phyloP scores from a whole-genome alignment of 2,329 filamentous ascomycete species.

The Xylariaceae sp. region DNA sequence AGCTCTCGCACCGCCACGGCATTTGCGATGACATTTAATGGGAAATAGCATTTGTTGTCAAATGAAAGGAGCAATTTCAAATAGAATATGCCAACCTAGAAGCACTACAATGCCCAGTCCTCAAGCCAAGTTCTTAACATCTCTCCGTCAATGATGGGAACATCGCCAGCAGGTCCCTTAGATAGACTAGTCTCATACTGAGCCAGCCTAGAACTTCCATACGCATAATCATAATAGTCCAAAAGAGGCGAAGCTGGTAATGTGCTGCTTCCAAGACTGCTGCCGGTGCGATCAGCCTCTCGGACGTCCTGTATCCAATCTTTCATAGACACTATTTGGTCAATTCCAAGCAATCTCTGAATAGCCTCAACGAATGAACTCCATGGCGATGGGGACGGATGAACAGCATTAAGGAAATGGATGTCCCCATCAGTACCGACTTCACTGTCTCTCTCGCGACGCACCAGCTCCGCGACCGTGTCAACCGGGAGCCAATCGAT shows the following conservation, averaged over 20 bases:
- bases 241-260: background rate
- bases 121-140: slow-evolving; percentile 5
- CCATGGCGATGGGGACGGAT: slow-evolving; percentile 11
- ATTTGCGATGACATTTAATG: no score
- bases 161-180: background rate
- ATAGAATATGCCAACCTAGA: no score
- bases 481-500: slow-evolving; percentile 19
- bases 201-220: background rate
- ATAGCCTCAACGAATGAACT: slow-evolving; percentile 6
- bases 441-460: slow-evolving; percentile 1
- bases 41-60: no score
- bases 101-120: slow-evolving; percentile 7
- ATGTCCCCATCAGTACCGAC: background rate
- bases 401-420: slow-evolving; percentile 5
- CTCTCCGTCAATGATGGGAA: slow-evolving; percentile 1
- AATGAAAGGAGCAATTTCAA: no score
- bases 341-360: background rate
- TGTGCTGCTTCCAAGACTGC: background rate
- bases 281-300: background rate
- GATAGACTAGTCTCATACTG: background rate
- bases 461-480: slow-evolving; percentile 10
- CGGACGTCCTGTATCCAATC: slow-evolving; percentile 13
- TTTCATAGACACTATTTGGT: slow-evolving; percentile 6
- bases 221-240: background rate
- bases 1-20: no score